These are phyloP conservation scores for Musa beccarii DNA, from an alignment of 176 grass and related monocot genomes.

Conservation along the genomic window DNA sequence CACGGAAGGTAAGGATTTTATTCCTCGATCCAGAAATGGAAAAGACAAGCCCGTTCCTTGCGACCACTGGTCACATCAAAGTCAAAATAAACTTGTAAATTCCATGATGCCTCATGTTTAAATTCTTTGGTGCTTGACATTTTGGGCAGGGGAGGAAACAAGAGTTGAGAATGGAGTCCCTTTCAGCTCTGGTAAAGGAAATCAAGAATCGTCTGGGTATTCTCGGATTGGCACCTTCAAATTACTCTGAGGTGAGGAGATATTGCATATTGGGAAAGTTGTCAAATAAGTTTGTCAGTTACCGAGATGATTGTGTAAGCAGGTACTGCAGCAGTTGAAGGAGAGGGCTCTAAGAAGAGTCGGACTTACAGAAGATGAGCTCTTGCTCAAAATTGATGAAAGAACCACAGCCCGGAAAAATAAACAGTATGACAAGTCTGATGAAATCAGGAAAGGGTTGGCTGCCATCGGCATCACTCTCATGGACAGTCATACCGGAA, in stretches of 20 bases:
- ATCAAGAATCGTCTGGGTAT: conserved; percentile 46
- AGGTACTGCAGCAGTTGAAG: conserved; percentile 64
- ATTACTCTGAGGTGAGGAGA: conserved; percentile 49
- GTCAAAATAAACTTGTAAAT: background rate
- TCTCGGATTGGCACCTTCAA: conserved; percentile 63
- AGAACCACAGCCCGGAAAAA: conserved; percentile 57
- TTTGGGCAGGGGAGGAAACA: conserved; percentile 71
- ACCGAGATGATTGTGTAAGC: background rate
- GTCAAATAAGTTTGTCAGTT: background rate
- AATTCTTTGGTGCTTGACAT: background rate
- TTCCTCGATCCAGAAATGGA: background rate
- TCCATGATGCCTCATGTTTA: background rate
- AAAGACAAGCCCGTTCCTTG: background rate
- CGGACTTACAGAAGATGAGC: conserved; percentile 48
- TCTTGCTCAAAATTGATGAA: conserved; percentile 72
- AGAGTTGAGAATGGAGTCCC: conserved; percentile 51
- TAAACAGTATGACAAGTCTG: conserved; percentile 61
- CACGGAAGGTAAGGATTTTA: conserved; percentile 56
- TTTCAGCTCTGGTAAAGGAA: conserved; percentile 53
- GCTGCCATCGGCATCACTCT: conserved; percentile 52
- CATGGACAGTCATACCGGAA: conserved; percentile 70
- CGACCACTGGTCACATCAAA: background rate
- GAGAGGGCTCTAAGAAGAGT: conserved; percentile 58
- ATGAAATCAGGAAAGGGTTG: conserved; percentile 71
- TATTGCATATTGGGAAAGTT: background rate